Conservation (phyloP, 208 protist species). For the Lotmaria passim region DNA sequence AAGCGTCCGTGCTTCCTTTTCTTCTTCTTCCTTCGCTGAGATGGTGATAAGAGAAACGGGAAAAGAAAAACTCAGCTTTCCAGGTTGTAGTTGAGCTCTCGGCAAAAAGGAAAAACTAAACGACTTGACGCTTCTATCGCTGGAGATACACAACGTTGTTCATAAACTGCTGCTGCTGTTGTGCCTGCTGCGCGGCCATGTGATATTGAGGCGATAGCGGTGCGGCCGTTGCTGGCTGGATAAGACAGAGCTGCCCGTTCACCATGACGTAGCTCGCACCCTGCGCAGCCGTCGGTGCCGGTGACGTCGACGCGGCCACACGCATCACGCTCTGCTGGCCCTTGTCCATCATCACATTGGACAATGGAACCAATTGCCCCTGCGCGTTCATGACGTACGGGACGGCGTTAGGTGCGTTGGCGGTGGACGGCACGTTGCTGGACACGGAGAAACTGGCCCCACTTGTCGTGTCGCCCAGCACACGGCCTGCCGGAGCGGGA, state of each 20-base stretch:
- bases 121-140: neutral
- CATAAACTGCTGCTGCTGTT: slow-evolving; percentile 15
- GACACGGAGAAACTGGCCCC: neutral
- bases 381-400: slow-evolving; percentile 27
- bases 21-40: neutral
- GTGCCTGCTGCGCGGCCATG: neutral
- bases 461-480: neutral
- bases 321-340: neutral
- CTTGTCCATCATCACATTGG: neutral
- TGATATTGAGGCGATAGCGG: neutral
- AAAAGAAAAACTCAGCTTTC: neutral
- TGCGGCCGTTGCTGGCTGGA: neutral
- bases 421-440: neutral
- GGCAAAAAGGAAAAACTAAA: neutral
- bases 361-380: slow-evolving; percentile 15
- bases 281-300: neutral
- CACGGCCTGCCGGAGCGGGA: neutral
- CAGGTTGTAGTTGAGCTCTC: too few species aligned
- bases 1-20: too few species aligned
- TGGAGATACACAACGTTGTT: neutral
- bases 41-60: neutral
- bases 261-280: slow-evolving; percentile 17
- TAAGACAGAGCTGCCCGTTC: slow-evolving; percentile 17
- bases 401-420: neutral
- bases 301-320: neutral